Conservation (phyloP, 192 early-diverging fungal genomes). For the Paraglomus brasilianum region DNA sequence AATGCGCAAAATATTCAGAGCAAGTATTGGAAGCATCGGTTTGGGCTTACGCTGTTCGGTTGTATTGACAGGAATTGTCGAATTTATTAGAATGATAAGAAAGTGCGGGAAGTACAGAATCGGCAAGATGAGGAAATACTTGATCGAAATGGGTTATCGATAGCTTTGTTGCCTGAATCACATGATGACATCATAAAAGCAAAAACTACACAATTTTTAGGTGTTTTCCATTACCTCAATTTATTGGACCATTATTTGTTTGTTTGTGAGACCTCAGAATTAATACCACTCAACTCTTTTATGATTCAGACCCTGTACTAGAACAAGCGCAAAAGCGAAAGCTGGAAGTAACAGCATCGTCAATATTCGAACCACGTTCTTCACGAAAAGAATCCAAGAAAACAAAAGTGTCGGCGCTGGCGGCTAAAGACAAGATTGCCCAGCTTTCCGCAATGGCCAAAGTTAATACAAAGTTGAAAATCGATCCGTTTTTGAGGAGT, state of each 20-base stretch:
- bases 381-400: slow-evolving; percentile 2
- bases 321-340: slow-evolving; percentile 35
- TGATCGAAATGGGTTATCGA: slow-evolving; percentile 57
- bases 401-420: neutral
- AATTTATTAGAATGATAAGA: slow-evolving; percentile 53
- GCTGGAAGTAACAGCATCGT: slow-evolving; percentile 27
- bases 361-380: slow-evolving; percentile 31
- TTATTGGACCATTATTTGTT: no score
- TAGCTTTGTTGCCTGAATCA: slow-evolving; percentile 57
- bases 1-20: slow-evolving; percentile 70
- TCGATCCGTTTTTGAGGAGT: slow-evolving; percentile 47
- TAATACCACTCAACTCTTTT: neutral
- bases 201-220: slow-evolving; percentile 49
- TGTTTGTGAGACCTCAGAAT: neutral
- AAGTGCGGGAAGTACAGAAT: slow-evolving; percentile 42
- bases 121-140: slow-evolving; percentile 50
- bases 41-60: neutral
- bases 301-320: slow-evolving; percentile 28
- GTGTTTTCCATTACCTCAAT: slow-evolving; percentile 12
- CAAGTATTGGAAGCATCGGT: slow-evolving; percentile 21
- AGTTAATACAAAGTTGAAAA: slow-evolving; percentile 41
- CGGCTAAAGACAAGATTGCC: neutral
- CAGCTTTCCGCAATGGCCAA: slow-evolving; percentile 26
- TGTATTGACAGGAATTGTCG: neutral
- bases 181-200: slow-evolving; percentile 52